These are phyloP conservation scores for Trichosporon asahii DNA, from an alignment of 1,284 basidiomycete species.

Conservation along the genomic window DNA sequence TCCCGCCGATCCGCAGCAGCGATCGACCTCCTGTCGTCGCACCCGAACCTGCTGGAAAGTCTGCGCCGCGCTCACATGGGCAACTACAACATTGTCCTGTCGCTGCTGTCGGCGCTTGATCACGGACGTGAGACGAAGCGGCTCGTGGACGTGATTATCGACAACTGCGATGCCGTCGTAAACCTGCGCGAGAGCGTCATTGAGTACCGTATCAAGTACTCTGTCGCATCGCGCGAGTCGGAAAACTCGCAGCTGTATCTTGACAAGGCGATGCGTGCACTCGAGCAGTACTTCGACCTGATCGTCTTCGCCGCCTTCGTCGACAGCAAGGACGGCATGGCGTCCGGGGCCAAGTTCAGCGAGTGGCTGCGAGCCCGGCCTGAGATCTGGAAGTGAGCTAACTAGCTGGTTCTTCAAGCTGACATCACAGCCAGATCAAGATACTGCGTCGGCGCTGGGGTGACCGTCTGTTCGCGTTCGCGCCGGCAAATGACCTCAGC, in stretches of 20 bases:
- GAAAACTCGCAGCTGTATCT: conserved; percentile 52
- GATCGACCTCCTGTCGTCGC: conserved; percentile 74
- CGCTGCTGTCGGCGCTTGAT: conserved; percentile 82
- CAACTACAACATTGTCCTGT: conserved; percentile 83
- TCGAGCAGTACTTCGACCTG: conserved; percentile 77
- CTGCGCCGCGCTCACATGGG: conserved; percentile 82
- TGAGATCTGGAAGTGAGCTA: conserved; percentile 86
- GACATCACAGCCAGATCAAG: conserved; percentile 67
- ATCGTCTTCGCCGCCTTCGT: conserved; percentile 92
- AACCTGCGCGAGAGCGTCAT: conserved; percentile 88
- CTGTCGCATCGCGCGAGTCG: conserved; percentile 72
- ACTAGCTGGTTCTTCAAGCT: conserved; percentile 11
- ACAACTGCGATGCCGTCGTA: conserved; percentile 82
- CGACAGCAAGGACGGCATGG: conserved; percentile 62
- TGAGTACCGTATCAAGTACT: conserved; percentile 75
- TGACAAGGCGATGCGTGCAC: conserved; percentile 53
- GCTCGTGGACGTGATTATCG: conserved; percentile 82
- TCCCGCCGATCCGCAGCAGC: conserved; percentile 60
- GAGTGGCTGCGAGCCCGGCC: conserved; percentile 83
- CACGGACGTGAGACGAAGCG: conserved; percentile 75
- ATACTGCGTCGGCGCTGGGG: conserved; percentile 75
- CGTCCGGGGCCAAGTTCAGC: conserved; percentile 71
- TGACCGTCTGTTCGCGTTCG: conserved; percentile 77
- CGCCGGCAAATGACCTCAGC: conserved; percentile 81
- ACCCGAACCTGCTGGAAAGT: conserved; percentile 75